phyloP scores from a whole-genome alignment of 23 red algal species.

The Gracilaria domingensis region DNA sequence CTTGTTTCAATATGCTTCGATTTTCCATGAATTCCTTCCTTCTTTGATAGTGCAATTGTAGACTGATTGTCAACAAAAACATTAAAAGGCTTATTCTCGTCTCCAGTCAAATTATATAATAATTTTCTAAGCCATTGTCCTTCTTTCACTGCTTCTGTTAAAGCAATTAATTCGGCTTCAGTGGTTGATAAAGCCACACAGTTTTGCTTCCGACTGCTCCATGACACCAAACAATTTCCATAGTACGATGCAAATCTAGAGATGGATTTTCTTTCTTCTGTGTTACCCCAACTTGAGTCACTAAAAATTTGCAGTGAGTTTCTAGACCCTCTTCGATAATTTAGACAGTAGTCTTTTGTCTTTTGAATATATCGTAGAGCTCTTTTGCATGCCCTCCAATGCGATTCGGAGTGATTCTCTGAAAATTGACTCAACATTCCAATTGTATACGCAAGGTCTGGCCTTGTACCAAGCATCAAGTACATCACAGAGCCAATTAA shows the following conservation, averaged over 20 bases:
- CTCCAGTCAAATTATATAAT: not conserved
- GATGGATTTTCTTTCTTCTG: no score
- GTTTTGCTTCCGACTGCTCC: no score
- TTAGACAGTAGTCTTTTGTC: no score
- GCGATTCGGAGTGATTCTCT: not conserved
- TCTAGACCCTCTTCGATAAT: conserved; percentile 1
- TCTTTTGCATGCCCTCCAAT: conserved; percentile 26
- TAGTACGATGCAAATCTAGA: no score
- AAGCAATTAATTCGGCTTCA: no score
- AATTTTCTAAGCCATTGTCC: conserved; percentile 18
- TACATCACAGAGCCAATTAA: conserved; percentile 47
- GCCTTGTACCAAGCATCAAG: conserved; percentile 30
- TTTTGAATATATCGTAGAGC: conserved; percentile 6
- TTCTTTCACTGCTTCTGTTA: conserved; percentile 33
- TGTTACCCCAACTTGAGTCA: conserved; percentile 14
- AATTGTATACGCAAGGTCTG: conserved; percentile 15
- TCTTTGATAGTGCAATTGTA: no score
- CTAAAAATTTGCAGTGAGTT: not conserved
- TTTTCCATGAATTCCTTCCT: conserved; percentile 2
- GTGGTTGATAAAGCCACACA: no score
- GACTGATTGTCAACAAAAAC: conserved; percentile 17
- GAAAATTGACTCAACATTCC: conserved; percentile 20
- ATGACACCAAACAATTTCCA: no score
- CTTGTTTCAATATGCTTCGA: conserved; percentile 14
- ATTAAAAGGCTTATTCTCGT: not conserved